A percentile compares a stretch with the other conserved stretches of the same genome.
These are phyloP conservation scores for Physcomitrium patens DNA, from an alignment of 225 moss, liverwort and hornwort genomes.

Conservation along the genomic window DNA sequence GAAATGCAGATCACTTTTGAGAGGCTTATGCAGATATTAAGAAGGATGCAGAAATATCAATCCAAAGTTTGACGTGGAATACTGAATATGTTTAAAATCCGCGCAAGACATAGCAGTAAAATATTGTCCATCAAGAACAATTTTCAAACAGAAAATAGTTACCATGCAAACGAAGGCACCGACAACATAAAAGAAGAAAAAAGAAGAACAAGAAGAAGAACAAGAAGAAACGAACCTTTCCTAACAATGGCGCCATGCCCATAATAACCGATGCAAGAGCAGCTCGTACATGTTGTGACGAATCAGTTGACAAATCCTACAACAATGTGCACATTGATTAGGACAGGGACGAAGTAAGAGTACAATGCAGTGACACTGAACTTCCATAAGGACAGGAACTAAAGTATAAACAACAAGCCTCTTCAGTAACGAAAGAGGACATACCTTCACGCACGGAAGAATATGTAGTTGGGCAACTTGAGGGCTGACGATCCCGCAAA, in stretches of 20 bases:
- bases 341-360: too few relatives aligned
- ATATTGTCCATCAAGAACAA: not conserved
- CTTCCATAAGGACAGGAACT: not conserved
- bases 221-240: not conserved
- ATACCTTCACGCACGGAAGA: slow-evolving; percentile 49
- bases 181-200: too few relatives aligned
- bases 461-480: slow-evolving; percentile 17
- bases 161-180: not conserved
- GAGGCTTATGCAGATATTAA: not conserved
- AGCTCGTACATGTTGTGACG: too few relatives aligned
- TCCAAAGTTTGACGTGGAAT: not conserved
- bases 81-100: not conserved
- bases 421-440: not conserved
- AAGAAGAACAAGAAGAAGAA: too few relatives aligned
- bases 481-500: slow-evolving; percentile 23
- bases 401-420: not conserved
- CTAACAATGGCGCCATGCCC: too few relatives aligned
- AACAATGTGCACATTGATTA: too few relatives aligned
- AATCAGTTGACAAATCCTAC: too few relatives aligned
- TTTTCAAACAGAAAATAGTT: not conserved
- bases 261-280: too few relatives aligned
- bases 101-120: not conserved
- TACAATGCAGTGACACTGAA: not conserved
- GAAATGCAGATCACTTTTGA: not conserved
- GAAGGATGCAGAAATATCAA: not conserved